Conservation (phyloP, 768 basidiomycete genomes). For the Mycena filopes region DNA sequence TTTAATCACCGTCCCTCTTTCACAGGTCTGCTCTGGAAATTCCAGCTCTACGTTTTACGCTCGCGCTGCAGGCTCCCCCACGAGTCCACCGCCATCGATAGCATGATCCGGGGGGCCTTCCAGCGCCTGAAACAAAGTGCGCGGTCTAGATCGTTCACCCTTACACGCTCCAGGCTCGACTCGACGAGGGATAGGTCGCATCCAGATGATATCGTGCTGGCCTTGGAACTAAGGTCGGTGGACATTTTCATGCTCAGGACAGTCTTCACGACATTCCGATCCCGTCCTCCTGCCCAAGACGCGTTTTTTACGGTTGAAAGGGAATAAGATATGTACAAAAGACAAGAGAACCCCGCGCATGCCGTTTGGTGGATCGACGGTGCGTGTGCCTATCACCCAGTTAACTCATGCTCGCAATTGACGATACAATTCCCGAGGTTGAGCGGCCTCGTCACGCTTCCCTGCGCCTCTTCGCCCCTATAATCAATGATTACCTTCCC, state of each 20-base stretch:
- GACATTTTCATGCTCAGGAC: no score
- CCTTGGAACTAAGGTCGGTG: not conserved
- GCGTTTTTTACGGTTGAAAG: no score
- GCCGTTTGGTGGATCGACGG: conserved; percentile 24
- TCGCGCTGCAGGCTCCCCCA: not conserved
- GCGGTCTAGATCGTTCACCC: not conserved
- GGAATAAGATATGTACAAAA: no score
- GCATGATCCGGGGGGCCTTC: not conserved
- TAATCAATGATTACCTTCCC: conserved; percentile 23
- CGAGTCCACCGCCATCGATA: not conserved
- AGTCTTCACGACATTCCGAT: no score
- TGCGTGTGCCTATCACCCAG: conserved; percentile 19
- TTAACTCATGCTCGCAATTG: conserved; percentile 22
- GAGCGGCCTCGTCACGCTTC: conserved; percentile 1
- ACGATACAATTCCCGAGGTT: conserved; percentile 24
- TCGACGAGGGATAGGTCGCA: not conserved
- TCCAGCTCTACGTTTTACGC: not conserved
- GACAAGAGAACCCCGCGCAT: not conserved
- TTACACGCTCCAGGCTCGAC: not conserved
- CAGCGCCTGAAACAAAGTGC: not conserved
- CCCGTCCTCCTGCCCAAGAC: no score
- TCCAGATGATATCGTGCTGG: conserved; percentile 4
- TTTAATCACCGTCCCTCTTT: conserved; percentile 14
- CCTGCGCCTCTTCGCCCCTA: not conserved
- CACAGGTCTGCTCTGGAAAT: not conserved